These are phyloP conservation scores for Neotropicomus parvogracilis DNA, from an alignment of 1,284 basidiomycete genomes.

Conservation along the genomic window DNA sequence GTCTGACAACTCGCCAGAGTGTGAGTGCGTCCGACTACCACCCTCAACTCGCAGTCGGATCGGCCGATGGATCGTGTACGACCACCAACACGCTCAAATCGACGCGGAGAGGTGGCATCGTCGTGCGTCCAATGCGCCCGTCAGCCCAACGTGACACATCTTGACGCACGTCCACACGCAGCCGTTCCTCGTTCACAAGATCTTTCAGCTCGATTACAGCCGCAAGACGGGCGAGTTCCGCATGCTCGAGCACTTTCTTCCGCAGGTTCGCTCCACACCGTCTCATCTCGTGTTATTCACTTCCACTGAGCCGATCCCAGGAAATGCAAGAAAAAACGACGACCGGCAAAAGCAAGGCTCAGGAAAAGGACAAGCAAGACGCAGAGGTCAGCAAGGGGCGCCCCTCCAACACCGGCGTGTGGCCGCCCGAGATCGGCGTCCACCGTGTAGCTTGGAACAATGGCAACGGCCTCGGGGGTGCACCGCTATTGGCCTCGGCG, in stretches of 20 bases:
- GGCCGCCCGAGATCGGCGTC: conserved; percentile 73
- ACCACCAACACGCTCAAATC: conserved; percentile 70
- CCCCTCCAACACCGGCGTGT: conserved; percentile 54
- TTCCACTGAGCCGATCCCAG: conserved; percentile 29
- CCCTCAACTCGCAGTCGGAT: conserved; percentile 75
- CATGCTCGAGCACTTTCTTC: conserved; percentile 81
- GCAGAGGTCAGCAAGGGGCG: conserved; percentile 17
- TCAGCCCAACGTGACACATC: neutral
- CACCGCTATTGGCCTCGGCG: conserved; percentile 70
- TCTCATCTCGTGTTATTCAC: neutral
- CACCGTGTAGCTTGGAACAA: conserved; percentile 79
- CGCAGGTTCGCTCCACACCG: conserved; percentile 48
- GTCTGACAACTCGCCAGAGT: conserved; percentile 43
- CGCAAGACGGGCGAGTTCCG: conserved; percentile 67
- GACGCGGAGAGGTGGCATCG: conserved; percentile 62
- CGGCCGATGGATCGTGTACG: conserved; percentile 75
- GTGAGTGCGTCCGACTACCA: conserved; percentile 80
- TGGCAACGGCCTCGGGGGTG: conserved; percentile 61
- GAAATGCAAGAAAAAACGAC: conserved; percentile 57
- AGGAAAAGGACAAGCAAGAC: conserved; percentile 29
- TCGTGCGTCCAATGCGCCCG: conserved; percentile 44
- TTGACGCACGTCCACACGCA: conserved; percentile 29
- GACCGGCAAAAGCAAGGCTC: conserved; percentile 34
- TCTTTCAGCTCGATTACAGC: conserved; percentile 86
- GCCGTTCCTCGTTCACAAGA: conserved; percentile 74